Evolutionary conservation across 257 asterid genomes (phyloP).

Genomic region (Solanum bulbocastanum): DNA sequence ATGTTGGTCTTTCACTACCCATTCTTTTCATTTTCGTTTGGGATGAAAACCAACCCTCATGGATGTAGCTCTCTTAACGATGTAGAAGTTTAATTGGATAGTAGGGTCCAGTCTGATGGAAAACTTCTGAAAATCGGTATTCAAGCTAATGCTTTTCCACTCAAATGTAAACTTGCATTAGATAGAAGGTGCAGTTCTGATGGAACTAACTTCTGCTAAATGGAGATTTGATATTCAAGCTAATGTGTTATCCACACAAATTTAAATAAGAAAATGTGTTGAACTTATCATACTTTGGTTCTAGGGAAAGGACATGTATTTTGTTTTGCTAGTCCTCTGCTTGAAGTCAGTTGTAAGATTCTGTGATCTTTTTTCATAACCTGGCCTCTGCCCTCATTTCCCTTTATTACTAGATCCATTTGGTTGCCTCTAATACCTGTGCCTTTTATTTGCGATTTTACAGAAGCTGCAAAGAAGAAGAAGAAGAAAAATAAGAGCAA

Average conservation of each 20-base stretch:
- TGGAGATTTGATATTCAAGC: neutral
- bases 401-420: neutral
- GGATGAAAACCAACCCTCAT: neutral
- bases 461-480: slow-evolving; percentile 90
- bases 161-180: neutral
- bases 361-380: neutral
- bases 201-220: neutral
- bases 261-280: neutral
- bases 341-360: neutral
- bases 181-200: neutral
- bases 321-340: neutral
- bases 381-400: neutral
- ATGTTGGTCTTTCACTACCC: neutral
- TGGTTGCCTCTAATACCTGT: neutral
- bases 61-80: neutral
- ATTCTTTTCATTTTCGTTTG: neutral
- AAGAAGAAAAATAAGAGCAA: slow-evolving; percentile 91
- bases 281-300: neutral
- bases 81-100: neutral
- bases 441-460: slow-evolving; percentile 9
- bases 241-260: neutral
- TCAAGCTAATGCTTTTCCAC: neutral
- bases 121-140: neutral
- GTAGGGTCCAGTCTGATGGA: neutral
- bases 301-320: neutral